Evolutionary conservation across 177 flowering plant species (phyloP), one percentile per base, ranked within the genome.

Genomic region (Vitis hybrid): DNA sequence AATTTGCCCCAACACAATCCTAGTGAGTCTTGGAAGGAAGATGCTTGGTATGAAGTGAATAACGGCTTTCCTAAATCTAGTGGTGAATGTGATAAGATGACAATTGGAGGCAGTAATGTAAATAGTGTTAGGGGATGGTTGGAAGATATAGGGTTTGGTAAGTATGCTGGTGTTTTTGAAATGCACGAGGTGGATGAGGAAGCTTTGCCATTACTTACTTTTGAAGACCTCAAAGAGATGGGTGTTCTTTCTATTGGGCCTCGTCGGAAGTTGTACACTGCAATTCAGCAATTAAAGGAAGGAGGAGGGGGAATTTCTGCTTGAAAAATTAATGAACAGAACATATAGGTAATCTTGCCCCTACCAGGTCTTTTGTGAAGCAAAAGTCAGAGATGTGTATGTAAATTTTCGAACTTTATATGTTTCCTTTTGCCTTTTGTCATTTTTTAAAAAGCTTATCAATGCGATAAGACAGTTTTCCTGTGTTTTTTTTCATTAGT

Each of bases 151-250:
- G 90, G 90, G n/a, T 83, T 86, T 60, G 76, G 83, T 35, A 78
- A 64, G 71, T 86, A 81, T 67, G 82, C 83, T 10, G 75, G 55
- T 50, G 13, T 81, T 9, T 86, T 86, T 63, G 81, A 86, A 68
- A 78, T 81, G 74, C 90, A 86, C 14, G 86, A 83, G 69, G 88
- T 86, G 46, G 90, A 86, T 67, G 78, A 83, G 51, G 85, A 79
- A 51, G 80, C 71, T n/a, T 58, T 86, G 76, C 85, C 84, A 1
- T 60, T 78, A 11, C 84, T 86, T 4, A 84, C 81, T 13, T 58
- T 74, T 35, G 82, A 82, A 69, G 90, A 86, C 75, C 88, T 86
- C 65, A 86, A 83, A 64, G 90, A 86, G 63, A 86, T 86, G 79
- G 90, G 90, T 30, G 70, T 84, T 18, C 58, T 60, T 65, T 84